A percentile compares a stretch with the other conserved stretches of the same genome.
Conservation (phyloP, 164 flowering plant species). For the Taxillus chinensis region DNA sequence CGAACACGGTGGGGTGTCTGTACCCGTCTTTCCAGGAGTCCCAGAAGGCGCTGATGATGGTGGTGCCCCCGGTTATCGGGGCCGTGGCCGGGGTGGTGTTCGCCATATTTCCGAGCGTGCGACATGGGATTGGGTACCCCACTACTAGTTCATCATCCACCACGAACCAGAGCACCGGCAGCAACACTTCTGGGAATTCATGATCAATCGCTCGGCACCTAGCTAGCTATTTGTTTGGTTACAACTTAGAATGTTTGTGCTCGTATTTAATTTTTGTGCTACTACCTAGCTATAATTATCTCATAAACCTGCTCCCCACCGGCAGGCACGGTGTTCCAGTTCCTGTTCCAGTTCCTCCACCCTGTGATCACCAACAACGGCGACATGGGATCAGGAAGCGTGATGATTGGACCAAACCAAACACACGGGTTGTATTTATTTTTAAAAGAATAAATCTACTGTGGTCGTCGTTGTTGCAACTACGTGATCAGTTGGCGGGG, state of each 20-base stretch:
- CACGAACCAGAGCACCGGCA: background rate
- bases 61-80: conserved; percentile 64
- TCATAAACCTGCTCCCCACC: conserved; percentile 10
- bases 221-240: no score
- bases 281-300: background rate
- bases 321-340: conserved; percentile 8
- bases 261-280: no score
- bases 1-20: conserved; percentile 52
- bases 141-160: background rate
- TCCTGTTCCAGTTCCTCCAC: background rate
- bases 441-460: no score
- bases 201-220: no score
- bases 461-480: no score
- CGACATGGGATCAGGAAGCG: background rate
- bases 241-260: no score
- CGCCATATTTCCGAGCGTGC: conserved; percentile 51
- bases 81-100: conserved; percentile 39
- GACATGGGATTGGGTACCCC: conserved; percentile 83
- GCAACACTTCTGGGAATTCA: no score
- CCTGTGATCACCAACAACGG: conserved; percentile 9
- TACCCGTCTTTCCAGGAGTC: conserved; percentile 41
- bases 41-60: conserved; percentile 42
- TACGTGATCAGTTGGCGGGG: no score
- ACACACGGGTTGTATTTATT: no score
- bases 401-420: no score